phyloP scores from a whole-genome alignment of 2,329 filamentous ascomycete species.

The Alternaria sp. region DNA sequence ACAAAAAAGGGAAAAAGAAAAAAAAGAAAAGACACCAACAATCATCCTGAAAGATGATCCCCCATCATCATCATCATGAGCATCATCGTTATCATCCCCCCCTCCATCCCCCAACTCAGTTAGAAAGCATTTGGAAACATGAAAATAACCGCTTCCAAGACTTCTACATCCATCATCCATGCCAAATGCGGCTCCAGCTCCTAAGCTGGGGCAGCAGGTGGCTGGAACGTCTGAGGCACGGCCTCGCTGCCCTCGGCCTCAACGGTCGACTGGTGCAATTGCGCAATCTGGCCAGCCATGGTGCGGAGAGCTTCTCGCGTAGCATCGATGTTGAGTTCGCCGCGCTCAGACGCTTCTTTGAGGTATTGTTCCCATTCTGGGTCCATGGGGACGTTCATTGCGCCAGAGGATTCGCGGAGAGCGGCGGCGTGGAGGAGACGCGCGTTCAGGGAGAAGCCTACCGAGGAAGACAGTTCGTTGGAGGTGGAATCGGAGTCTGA shows the following conservation, averaged over 20 bases:
- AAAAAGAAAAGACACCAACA: conserved; percentile 4
- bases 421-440: conserved; percentile 71
- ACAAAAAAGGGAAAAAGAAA: conserved; percentile 1
- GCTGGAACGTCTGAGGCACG: conserved; percentile 18
- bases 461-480: conserved; percentile 55
- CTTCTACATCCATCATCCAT: conserved; percentile 1
- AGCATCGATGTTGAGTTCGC: conserved; percentile 53
- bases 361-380: conserved; percentile 79
- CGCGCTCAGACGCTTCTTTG: conserved; percentile 73
- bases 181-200: neutral
- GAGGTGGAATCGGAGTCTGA: conserved; percentile 10
- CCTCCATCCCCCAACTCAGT: neutral
- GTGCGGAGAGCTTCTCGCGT: conserved; percentile 43
- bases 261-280: conserved; percentile 31
- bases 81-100: neutral
- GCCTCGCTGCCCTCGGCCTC: conserved; percentile 22
- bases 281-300: conserved; percentile 43
- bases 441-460: conserved; percentile 68
- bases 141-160: conserved; percentile 5
- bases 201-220: conserved; percentile 36
- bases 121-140: neutral
- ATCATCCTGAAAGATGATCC: neutral
- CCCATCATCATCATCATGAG: neutral
- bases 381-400: conserved; percentile 67
- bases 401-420: conserved; percentile 62